Conservation (phyloP, 2,329 filamentous ascomycete species). For the Trichoderma sp. region DNA sequence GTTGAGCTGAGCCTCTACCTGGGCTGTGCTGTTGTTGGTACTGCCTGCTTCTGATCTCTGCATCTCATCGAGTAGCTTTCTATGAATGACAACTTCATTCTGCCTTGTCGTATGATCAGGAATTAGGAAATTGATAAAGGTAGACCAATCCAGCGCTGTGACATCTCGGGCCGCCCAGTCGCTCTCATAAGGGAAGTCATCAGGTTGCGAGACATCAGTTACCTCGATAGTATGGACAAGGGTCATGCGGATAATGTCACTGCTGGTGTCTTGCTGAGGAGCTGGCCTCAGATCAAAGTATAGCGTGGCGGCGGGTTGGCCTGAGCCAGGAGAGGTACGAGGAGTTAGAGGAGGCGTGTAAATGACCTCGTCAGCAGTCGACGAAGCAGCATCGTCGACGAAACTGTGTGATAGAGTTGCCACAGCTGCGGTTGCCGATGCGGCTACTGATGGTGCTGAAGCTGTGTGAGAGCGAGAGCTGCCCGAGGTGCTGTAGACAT, state of each 20-base stretch:
- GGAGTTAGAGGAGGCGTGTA: constrained; percentile 56
- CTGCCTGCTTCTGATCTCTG: constrained; percentile 31
- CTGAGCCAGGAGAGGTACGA: constrained; percentile 31
- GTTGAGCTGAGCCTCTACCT: constrained; percentile 47
- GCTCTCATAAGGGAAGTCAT: constrained; percentile 47
- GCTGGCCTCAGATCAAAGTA: constrained; percentile 52
- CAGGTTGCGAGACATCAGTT: constrained; percentile 38
- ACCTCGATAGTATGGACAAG: constrained; percentile 41
- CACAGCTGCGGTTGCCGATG: constrained; percentile 21
- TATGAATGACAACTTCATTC: constrained; percentile 51
- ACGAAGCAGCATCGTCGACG: constrained; percentile 44
- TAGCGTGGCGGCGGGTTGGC: constrained; percentile 27
- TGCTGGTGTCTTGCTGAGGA: constrained; percentile 28
- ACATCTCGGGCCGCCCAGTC: constrained; percentile 47
- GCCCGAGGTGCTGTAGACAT: constrained; percentile 52
- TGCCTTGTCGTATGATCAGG: constrained; percentile 47
- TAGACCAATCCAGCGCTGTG: constrained; percentile 57
- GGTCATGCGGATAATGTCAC: constrained; percentile 22
- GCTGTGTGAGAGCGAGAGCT: constrained; percentile 27
- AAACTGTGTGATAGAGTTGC: constrained; percentile 30
- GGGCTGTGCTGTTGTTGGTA: constrained; percentile 29
- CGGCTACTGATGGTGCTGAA: constrained; percentile 22
- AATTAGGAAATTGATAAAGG: constrained; percentile 58
- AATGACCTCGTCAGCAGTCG: constrained; percentile 48
- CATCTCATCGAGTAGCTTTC: constrained; percentile 49